Evolutionary conservation across 768 basidiomycete species (phyloP), one percentile per base, ranked within the genome.

Genomic region (Krasilnikovozyma curviuscula): DNA sequence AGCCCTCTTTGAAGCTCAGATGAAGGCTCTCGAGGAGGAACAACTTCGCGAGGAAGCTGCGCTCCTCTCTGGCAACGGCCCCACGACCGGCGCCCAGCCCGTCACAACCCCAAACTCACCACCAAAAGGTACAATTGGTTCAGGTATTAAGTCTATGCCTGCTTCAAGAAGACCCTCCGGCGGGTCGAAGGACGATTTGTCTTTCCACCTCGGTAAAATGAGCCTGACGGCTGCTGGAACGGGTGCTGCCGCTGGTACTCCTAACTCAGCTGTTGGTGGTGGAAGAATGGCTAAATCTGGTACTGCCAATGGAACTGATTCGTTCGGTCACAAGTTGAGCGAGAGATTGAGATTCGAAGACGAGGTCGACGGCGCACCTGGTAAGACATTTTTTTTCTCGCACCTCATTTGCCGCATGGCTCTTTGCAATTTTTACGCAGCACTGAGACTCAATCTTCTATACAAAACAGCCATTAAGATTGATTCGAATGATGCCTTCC

Each of bases 1-100:
- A 61, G 81, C 78, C 66, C 67, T 83, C 59, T 97, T 95, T 65
- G 89, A 97, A 66, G 84, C n/a, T 12, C 53, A 93, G 67, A 93
- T 93, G 89, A 79, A 81, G 47, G 77, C 73, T 46, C 73, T 97
- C 55, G 88, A 95, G 67, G 79, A 81, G 55, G 79, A 85, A 64
- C 89, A 97, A 66, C 78, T 77, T 12, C 79, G 81, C 55, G 68
- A 69, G 56, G 67, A 68, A 48, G 57, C 53, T 41, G 83, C 86
- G 62, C 72, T 86, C 32, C 75, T 88, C 59, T 73, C 52, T 27
- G 54, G 39, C 47, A 50, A 55, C 25, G 44, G 55, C 29, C 38
- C 59, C 32, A 59, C 41, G 31, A 46, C 44, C 41, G 45, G 19
- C 25, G 33, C 50, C 65, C 74, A 28, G 76, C 72, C 27, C 83